Conservation (phyloP, 2,329 filamentous ascomycete genomes). For the Sporothrix brasiliensis region DNA sequence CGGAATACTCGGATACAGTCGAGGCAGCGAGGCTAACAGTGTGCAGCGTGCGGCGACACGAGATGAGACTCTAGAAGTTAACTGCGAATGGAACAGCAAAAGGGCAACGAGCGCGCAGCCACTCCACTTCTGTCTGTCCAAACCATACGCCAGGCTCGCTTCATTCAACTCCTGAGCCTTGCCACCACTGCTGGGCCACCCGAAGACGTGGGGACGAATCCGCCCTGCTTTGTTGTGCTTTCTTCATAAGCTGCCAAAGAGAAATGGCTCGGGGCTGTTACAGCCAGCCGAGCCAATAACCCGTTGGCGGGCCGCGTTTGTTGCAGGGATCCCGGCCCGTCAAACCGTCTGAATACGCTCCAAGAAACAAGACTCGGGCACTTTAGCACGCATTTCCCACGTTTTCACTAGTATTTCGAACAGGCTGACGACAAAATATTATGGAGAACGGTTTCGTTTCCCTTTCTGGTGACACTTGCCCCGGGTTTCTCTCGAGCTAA, state of each 20-base stretch:
- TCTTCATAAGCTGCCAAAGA: conserved; percentile 7
- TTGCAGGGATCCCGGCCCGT: conserved; percentile 29
- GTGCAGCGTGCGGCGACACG: neutral
- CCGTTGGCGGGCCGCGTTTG: conserved; percentile 25
- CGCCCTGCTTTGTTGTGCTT: neutral
- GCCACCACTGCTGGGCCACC: neutral
- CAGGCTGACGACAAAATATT: neutral
- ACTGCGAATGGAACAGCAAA: conserved; percentile 1
- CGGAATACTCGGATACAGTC: conserved; percentile 11
- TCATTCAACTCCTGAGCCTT: neutral
- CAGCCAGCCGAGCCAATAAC: conserved; percentile 31
- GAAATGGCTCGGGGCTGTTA: conserved; percentile 24
- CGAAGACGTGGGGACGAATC: neutral
- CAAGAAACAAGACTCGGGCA: conserved; percentile 10
- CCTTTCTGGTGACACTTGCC: conserved; percentile 6
- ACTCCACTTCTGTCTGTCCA: neutral
- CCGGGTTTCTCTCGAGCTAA: conserved; percentile 12
- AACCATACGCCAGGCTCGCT: neutral
- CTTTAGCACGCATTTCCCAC: conserved; percentile 2
- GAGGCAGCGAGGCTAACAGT: neutral
- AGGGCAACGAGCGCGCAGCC: neutral
- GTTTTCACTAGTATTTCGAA: conserved; percentile 10
- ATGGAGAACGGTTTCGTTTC: conserved; percentile 18
- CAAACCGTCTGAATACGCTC: conserved; percentile 18
- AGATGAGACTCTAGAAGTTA: neutral